Evolutionary conservation across 148 eudicot genomes (phyloP).

Genomic region (Mesembryanthemum crystallinum): DNA sequence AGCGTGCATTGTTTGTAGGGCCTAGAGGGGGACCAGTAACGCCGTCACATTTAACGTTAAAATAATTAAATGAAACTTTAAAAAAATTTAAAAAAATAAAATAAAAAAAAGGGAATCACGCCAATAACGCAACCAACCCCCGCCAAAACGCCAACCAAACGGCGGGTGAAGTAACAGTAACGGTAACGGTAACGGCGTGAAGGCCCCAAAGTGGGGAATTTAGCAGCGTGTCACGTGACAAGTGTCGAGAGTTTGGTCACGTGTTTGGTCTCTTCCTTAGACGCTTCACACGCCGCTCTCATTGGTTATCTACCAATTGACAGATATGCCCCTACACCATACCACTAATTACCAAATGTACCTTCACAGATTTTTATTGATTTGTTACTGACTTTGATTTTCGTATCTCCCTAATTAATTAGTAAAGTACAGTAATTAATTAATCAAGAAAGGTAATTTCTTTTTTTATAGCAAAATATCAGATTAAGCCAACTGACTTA

Average conservation of each 20-base stretch:
- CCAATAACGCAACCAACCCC: slow-evolving; percentile 11
- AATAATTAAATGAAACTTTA: background rate
- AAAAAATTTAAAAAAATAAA: background rate
- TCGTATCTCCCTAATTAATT: background rate
- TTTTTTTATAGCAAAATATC: too few relatives aligned
- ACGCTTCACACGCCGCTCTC: slow-evolving; percentile 31
- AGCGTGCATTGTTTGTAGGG: slow-evolving; percentile 15
- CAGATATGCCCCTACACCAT: slow-evolving; percentile 5
- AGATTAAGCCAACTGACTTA: too few relatives aligned
- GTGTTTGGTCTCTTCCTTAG: slow-evolving; percentile 27
- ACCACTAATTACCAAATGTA: slow-evolving; percentile 6
- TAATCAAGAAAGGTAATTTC: background rate
- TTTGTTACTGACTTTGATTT: background rate
- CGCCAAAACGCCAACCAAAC: slow-evolving; percentile 14
- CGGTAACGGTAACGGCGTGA: slow-evolving; percentile 11
- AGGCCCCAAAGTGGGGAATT: background rate
- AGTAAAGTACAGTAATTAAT: too few relatives aligned
- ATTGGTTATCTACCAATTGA: slow-evolving; percentile 4
- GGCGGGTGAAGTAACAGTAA: background rate
- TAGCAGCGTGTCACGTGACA: slow-evolving; percentile 21
- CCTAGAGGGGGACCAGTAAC: slow-evolving; percentile 25
- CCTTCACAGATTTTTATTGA: background rate
- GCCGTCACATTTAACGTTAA: slow-evolving; percentile 9
- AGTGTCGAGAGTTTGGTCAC: slow-evolving; percentile 29
- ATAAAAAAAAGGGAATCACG: background rate